These are phyloP conservation scores for Carex myosuroides DNA, from an alignment of 176 grass and related monocot species.

Conservation along the genomic window DNA sequence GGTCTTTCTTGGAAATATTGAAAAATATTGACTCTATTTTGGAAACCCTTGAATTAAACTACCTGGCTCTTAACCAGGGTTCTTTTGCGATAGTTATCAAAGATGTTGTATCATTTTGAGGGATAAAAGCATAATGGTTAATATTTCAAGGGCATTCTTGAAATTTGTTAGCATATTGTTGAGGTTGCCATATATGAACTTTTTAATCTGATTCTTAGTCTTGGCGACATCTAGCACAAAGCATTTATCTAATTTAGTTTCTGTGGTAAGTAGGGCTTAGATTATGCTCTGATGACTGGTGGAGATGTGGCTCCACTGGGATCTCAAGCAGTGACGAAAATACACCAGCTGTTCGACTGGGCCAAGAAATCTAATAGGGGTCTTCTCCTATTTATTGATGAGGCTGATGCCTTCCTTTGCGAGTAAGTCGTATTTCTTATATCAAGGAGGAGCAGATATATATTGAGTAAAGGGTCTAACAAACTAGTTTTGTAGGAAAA, in stretches of 20 bases:
- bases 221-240: not conserved
- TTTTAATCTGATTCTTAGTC: not conserved
- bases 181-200: not conserved
- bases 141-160: not conserved
- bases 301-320: constrained; percentile 96
- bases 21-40: constrained; percentile 1
- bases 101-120: not conserved
- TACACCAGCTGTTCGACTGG: constrained; percentile 99
- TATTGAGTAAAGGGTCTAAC: not conserved
- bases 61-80: not conserved
- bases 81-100: not conserved
- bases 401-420: constrained; percentile 96
- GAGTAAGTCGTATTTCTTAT: constrained; percentile 62
- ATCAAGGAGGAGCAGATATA: not conserved
- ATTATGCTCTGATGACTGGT: constrained; percentile 99
- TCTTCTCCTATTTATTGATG: constrained; percentile 92
- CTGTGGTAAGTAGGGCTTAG: constrained; percentile 46
- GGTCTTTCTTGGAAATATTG: not conserved
- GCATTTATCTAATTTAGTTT: not conserved
- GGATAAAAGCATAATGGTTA: not conserved
- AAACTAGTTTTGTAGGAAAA: not conserved
- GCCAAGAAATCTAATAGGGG: constrained; percentile 93
- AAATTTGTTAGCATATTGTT: not conserved
- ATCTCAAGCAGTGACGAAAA: constrained; percentile 94
- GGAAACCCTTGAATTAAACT: not conserved